phyloP scores from a whole-genome alignment of 2,329 filamentous ascomycete species.

The Fusarium incarnatum region DNA sequence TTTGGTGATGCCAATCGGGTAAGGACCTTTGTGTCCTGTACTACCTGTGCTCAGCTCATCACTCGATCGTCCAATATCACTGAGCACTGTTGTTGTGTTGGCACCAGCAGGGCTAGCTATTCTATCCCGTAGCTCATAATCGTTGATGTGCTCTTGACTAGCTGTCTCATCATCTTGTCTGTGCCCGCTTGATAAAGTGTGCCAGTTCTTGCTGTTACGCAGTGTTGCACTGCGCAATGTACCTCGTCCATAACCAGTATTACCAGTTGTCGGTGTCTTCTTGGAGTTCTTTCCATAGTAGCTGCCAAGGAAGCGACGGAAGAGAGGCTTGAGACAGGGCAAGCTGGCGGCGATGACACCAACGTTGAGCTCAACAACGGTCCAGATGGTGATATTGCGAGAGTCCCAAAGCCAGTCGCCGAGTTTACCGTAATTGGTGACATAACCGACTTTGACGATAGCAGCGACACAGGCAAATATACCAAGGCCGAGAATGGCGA shows the following conservation, averaged over 20 bases:
- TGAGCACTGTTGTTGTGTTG: constrained; percentile 38
- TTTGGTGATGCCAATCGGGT: constrained; percentile 44
- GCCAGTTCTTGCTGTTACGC: constrained; percentile 43
- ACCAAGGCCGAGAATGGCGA: constrained; percentile 57
- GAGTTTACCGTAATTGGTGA: constrained; percentile 54
- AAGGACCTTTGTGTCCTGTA: constrained; percentile 3
- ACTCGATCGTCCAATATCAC: constrained; percentile 39
- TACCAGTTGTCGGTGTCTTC: constrained; percentile 43
- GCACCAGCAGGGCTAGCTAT: constrained; percentile 23
- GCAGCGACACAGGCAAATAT: constrained; percentile 58
- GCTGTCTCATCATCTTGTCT: constrained; percentile 43
- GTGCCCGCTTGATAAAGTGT: constrained; percentile 38
- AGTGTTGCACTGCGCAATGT: constrained; percentile 41
- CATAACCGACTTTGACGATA: constrained; percentile 56
- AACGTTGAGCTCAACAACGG: constrained; percentile 53
- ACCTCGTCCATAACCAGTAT: constrained; percentile 42
- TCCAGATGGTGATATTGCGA: constrained; percentile 61
- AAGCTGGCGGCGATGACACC: constrained; percentile 54
- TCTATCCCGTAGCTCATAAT: constrained; percentile 46
- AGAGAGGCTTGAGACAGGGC: constrained; percentile 51
- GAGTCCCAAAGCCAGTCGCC: constrained; percentile 60
- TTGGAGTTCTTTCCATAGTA: constrained; percentile 48
- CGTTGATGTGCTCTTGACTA: constrained; percentile 48
- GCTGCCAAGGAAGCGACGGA: constrained; percentile 49
- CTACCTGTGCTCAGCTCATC: constrained; percentile 44